Percentiles rank a stretch among this genome's conserved stretches.
These are phyloP conservation scores for Candida boidinii DNA, from an alignment of 805 yeast species.

Conservation along the genomic window DNA sequence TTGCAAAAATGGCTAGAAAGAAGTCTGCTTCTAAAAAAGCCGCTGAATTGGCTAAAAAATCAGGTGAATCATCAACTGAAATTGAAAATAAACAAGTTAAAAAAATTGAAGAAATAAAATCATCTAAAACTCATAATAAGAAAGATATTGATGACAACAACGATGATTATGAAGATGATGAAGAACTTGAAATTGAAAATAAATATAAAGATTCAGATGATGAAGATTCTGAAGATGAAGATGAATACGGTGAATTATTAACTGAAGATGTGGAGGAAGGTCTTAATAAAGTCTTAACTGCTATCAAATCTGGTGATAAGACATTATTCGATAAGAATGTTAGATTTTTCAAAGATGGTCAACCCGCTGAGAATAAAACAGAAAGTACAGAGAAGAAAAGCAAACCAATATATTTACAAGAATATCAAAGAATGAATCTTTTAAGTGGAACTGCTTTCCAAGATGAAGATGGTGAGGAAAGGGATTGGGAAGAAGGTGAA, in stretches of 20 bases:
- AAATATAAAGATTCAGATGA: conserved; percentile 22
- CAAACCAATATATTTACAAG: conserved; percentile 83
- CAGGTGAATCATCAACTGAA: conserved; percentile 4
- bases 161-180: conserved; percentile 23
- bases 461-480: conserved; percentile 44
- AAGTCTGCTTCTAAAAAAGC: conserved; percentile 77
- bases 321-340: conserved; percentile 57
- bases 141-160: neutral
- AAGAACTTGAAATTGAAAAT: conserved; percentile 5
- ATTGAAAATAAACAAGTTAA: conserved; percentile 19
- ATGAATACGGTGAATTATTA: conserved; percentile 80
- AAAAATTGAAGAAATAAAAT: neutral
- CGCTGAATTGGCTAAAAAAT: conserved; percentile 29
- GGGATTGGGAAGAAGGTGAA: conserved; percentile 40
- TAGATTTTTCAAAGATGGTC: conserved; percentile 61
- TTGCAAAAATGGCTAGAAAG: conserved; percentile 70
- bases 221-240: conserved; percentile 68
- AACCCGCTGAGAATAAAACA: conserved; percentile 29
- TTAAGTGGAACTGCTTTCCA: conserved; percentile 55
- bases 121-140: neutral
- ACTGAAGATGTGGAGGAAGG: conserved; percentile 83
- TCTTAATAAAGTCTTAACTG: conserved; percentile 58
- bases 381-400: conserved; percentile 28
- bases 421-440: conserved; percentile 80
- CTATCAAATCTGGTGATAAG: conserved; percentile 63